Conservation (phyloP, 176 grass and related monocot genomes). For the Avena insularis region DNA sequence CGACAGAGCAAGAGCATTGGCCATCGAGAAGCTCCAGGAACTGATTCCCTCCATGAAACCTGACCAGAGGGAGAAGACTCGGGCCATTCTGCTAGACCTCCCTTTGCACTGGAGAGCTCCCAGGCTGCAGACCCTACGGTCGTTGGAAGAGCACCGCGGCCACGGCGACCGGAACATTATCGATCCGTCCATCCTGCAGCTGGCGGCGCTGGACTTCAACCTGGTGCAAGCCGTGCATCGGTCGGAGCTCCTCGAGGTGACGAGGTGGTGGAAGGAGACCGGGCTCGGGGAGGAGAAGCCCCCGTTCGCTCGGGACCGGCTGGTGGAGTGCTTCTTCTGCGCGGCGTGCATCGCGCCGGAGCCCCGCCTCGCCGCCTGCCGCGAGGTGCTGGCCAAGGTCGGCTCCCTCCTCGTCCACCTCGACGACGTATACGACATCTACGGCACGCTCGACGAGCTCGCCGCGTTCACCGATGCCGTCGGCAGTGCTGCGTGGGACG, state of each 20-base stretch:
- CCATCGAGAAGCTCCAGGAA: conserved; percentile 19
- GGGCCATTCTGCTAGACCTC: not conserved
- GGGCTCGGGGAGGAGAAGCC: conserved; percentile 36
- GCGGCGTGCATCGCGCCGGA: conserved; percentile 36
- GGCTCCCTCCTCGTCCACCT: conserved; percentile 26
- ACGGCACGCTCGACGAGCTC: conserved; percentile 47
- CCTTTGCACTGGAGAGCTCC: conserved; percentile 33
- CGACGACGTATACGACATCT: conserved; percentile 54
- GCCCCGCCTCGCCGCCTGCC: not conserved
- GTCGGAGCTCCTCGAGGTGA: conserved; percentile 26
- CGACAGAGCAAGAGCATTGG: conserved; percentile 27
- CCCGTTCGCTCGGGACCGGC: conserved; percentile 50
- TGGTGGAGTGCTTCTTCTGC: conserved; percentile 50
- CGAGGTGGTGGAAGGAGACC: conserved; percentile 53
- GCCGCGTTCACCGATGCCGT: conserved; percentile 28
- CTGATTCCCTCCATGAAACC: conserved; percentile 10
- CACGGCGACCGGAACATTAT: not conserved
- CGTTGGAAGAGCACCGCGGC: not conserved
- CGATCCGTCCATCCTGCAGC: conserved; percentile 3
- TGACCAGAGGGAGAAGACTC: not conserved
- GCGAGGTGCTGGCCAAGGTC: conserved; percentile 37
- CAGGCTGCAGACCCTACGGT: conserved; percentile 30
- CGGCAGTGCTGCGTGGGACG: conserved; percentile 8
- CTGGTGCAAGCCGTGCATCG: conserved; percentile 30
- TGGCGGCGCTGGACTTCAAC: conserved; percentile 45